phyloP scores from a whole-genome alignment of 2,329 filamentous ascomycete species.

The Clathrospora elynae region DNA sequence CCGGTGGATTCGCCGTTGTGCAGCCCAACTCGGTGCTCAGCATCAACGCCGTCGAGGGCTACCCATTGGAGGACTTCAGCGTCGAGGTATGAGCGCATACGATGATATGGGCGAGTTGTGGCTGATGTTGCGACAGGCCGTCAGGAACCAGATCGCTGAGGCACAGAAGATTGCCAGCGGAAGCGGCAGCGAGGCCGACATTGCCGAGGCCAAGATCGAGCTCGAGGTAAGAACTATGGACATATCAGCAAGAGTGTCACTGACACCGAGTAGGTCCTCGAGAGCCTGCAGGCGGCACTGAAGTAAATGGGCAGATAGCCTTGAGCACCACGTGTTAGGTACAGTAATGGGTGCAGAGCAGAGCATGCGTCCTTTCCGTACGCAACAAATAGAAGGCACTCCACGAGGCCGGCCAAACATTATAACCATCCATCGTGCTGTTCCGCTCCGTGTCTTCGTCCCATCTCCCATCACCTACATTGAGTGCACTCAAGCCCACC shows the following conservation, averaged over 20 bases:
- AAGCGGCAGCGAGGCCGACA: constrained; percentile 91
- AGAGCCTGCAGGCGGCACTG: constrained; percentile 78
- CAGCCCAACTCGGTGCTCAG: constrained; percentile 93
- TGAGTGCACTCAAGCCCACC: constrained; percentile 28
- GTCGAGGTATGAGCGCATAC: constrained; percentile 62
- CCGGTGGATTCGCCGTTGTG: constrained; percentile 94
- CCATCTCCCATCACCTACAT: constrained; percentile 8
- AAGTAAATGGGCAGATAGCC: constrained; percentile 69
- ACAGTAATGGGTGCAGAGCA: constrained; percentile 14
- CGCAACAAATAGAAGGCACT: constrained; percentile 45
- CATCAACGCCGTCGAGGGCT: constrained; percentile 98
- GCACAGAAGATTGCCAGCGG: constrained; percentile 93
- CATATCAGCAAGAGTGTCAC: constrained; percentile 17
- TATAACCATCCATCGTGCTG: constrained; percentile 19
- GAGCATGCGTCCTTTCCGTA: constrained; percentile 35
- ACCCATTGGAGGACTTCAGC: constrained; percentile 94
- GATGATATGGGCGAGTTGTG: neutral
- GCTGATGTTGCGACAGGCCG: constrained; percentile 58
- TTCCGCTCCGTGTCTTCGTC: constrained; percentile 7
- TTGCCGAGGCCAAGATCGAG: constrained; percentile 99
- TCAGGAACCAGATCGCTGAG: constrained; percentile 88
- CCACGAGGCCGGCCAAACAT: constrained; percentile 32
- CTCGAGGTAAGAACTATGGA: constrained; percentile 72
- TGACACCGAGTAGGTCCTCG: constrained; percentile 69
- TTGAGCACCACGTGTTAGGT: constrained; percentile 23